Percentiles rank a stretch among this genome's conserved stretches.
phyloP scores from a whole-genome alignment of 1,284 basidiomycete genomes.

The Polyporus tsugae region DNA sequence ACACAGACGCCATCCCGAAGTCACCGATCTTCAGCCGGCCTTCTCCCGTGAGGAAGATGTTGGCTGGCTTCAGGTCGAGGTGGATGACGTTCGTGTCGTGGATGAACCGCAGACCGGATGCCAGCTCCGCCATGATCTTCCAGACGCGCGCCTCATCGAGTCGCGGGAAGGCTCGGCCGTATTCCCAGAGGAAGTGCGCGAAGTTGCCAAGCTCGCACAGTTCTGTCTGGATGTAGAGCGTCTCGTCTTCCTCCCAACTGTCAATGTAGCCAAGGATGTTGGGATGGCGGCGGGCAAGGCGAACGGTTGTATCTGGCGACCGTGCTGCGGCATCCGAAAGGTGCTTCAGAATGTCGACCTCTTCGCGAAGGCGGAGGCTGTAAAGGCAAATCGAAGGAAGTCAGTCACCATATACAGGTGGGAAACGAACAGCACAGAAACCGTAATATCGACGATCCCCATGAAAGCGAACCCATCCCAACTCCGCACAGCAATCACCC shows the following conservation, averaged over 20 bases:
- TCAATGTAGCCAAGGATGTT: constrained; percentile 93
- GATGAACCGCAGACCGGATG: constrained; percentile 90
- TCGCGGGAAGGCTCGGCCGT: constrained; percentile 83
- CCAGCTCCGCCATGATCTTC: constrained; percentile 95
- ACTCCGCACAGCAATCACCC: constrained; percentile 5
- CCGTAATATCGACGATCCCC: constrained; percentile 10
- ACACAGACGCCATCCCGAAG: constrained; percentile 95
- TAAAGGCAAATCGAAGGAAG: constrained; percentile 15
- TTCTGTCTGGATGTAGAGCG: constrained; percentile 94
- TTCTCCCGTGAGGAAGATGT: constrained; percentile 91
- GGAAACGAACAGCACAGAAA: constrained; percentile 1
- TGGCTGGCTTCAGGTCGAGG: constrained; percentile 97
- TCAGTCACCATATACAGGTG: background rate
- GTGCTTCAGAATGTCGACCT: constrained; percentile 92
- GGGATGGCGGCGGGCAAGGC: constrained; percentile 52
- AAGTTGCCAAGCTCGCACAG: constrained; percentile 94
- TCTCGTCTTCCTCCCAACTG: constrained; percentile 96
- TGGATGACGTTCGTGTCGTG: constrained; percentile 92
- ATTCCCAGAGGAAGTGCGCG: constrained; percentile 92
- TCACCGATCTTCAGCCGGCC: constrained; percentile 98
- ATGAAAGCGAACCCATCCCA: constrained; percentile 2
- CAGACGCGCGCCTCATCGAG: constrained; percentile 95
- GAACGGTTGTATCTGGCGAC: constrained; percentile 20
- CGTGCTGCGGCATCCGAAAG: constrained; percentile 50
- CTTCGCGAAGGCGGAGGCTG: constrained; percentile 91